Conservation (phyloP, 1,139 yeast species). For the Hemisphaericaspora xylofermentans region DNA sequence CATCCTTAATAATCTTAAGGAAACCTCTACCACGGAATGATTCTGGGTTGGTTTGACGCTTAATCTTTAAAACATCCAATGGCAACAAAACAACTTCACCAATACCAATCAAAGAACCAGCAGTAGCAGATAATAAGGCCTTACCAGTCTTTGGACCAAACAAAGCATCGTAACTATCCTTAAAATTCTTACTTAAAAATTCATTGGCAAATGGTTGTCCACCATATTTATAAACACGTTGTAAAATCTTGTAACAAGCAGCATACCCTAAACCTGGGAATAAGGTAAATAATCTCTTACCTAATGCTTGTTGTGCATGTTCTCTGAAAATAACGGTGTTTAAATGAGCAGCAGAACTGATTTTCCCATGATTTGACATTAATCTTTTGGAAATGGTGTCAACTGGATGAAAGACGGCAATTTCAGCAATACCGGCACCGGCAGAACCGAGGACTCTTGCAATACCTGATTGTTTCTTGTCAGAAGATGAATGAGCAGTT, state of each 20-base stretch:
- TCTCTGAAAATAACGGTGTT: conserved; percentile 86
- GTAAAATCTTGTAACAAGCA: conserved; percentile 93
- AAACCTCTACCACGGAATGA: conserved; percentile 97
- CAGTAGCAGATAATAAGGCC: conserved; percentile 93
- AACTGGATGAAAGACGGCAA: conserved; percentile 97
- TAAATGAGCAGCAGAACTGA: conserved; percentile 62
- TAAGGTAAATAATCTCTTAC: conserved; percentile 72
- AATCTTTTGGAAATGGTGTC: conserved; percentile 97
- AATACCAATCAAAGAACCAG: conserved; percentile 95
- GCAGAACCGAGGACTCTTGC: conserved; percentile 97
- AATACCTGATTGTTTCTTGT: conserved; percentile 82
- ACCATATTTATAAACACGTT: conserved; percentile 97
- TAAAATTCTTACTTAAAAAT: conserved; percentile 75
- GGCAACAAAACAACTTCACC: conserved; percentile 97
- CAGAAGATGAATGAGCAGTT: conserved; percentile 40
- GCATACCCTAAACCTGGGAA: conserved; percentile 99
- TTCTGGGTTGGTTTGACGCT: conserved; percentile 99
- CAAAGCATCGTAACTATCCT: conserved; percentile 62
- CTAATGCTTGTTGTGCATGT: conserved; percentile 69
- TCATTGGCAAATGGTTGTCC: conserved; percentile 99
- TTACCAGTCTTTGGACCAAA: conserved; percentile 96
- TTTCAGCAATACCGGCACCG: conserved; percentile 94
- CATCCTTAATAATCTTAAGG: conserved; percentile 78
- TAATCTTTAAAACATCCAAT: conserved; percentile 92
- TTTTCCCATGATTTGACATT: conserved; percentile 88